Base-by-base conservation (phyloP, 345 rosid genomes). In the Sisymbrium altissimum region DNA sequence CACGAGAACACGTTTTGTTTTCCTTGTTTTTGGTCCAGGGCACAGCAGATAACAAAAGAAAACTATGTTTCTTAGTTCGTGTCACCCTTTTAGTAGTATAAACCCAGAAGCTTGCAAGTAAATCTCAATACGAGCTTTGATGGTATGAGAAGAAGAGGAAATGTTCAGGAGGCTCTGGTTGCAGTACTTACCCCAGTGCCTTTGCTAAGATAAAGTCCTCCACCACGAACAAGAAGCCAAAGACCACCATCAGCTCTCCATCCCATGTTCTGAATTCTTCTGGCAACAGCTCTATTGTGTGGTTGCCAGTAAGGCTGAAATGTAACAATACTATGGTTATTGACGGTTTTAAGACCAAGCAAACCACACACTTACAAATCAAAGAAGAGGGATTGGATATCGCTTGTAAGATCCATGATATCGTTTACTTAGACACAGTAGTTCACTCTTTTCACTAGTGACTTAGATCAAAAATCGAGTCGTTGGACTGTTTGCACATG, bases 211-310 rank as follows among this genome's bases (percentile, higher is more conserved):
- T 84, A 94, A 78, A 94, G 98, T 53, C 98, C 97, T 29, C 97
- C 98, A 48, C 98, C 98, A 43, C 97, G 96, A 66, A 87, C 95
- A 75, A 94, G 97, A 81, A 94, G 96, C 98, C 98, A 94, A 78
- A 94, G 96, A 48, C 97, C 97, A 67, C 97, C 98, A 85, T 94
- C 97, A 54, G 93, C 91, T 71, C 97, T 88, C 98, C 98, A 94
- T 70, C 98, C 97, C 98, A 91, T 94, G 77, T 89, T 94, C 76
- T 89, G 97, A 63, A 91, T 94, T 83, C 98, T 89, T 83, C 98
- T 79, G 7, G 95, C 97, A 59, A 94, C 87, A 60, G 97, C 88
- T 78, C 98, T 89, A n/a, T 94, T 94, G 84, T 94, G 98, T 21
- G 98, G 97, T 74, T 94, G 97, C 96, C 98, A 94, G 81, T 73